These are phyloP conservation scores for Paracamarosporium sp. DNA, from an alignment of 2,329 filamentous ascomycete species.

Conservation along the genomic window DNA sequence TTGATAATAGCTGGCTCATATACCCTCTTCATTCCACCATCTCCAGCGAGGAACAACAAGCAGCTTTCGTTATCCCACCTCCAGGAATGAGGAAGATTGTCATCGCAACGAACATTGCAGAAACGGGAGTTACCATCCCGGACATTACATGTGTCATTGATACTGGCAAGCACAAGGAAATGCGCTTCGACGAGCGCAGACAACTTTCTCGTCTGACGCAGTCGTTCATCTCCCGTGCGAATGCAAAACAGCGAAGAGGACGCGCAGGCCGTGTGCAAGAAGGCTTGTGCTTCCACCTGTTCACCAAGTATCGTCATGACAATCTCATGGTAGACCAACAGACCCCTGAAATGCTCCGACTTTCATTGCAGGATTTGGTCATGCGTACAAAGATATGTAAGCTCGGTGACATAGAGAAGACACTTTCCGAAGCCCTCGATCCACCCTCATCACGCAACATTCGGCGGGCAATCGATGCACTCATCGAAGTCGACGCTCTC, in stretches of 20 bases:
- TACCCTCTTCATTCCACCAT: slow-evolving; percentile 94
- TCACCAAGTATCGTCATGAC: slow-evolving; percentile 89
- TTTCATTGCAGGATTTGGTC: slow-evolving; percentile 92
- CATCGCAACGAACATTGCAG: slow-evolving; percentile 95
- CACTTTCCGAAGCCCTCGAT: slow-evolving; percentile 85
- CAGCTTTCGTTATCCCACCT: slow-evolving; percentile 86
- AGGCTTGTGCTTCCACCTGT: slow-evolving; percentile 93
- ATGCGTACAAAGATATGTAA: slow-evolving; percentile 98
- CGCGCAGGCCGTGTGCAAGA: slow-evolving; percentile 95
- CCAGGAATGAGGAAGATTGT: slow-evolving; percentile 88
- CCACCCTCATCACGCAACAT: slow-evolving; percentile 93
- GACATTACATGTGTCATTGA: slow-evolving; percentile 98
- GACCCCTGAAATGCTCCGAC: slow-evolving; percentile 92
- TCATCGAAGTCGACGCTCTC: slow-evolving; percentile 90
- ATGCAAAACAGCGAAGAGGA: slow-evolving; percentile 92
- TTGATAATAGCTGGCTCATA: slow-evolving; percentile 79
- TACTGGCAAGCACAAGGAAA: slow-evolving; percentile 95
- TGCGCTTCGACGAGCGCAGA: slow-evolving; percentile 92
- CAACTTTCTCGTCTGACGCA: slow-evolving; percentile 91
- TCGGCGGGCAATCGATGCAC: slow-evolving; percentile 86
- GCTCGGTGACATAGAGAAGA: slow-evolving; percentile 90
- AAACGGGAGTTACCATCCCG: slow-evolving; percentile 97
- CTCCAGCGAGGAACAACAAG: slow-evolving; percentile 94
- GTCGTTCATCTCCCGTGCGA: slow-evolving; percentile 93
- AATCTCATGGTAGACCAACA: slow-evolving; percentile 86